Conservation (phyloP, 2,329 filamentous ascomycete species). For the Colletotrichum chrysophilum region DNA sequence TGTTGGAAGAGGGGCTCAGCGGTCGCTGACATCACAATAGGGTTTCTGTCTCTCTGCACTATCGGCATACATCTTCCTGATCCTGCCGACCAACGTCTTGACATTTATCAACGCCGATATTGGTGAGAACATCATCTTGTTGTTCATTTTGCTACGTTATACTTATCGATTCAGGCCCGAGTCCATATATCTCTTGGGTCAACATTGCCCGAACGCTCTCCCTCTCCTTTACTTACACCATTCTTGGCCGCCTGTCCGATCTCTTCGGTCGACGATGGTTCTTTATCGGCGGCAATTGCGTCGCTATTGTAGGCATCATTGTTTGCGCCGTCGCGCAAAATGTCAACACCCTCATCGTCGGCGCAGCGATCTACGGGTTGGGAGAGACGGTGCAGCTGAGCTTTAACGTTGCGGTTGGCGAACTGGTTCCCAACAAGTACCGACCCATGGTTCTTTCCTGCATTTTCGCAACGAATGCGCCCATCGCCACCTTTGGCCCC, state of each 20-base stretch:
- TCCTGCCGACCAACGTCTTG: slow-evolving; percentile 38
- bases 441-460: slow-evolving; percentile 36
- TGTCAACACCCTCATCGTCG: slow-evolving; percentile 39
- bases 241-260: slow-evolving; percentile 43
- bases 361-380: slow-evolving; percentile 38
- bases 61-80: slow-evolving; percentile 40
- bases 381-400: slow-evolving; percentile 41
- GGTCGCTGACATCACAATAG: slow-evolving; percentile 23
- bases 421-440: slow-evolving; percentile 49
- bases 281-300: slow-evolving; percentile 41
- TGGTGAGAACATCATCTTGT: slow-evolving; percentile 1
- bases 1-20: not conserved
- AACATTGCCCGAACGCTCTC: slow-evolving; percentile 40
- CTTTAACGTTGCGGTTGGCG: slow-evolving; percentile 41
- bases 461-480: slow-evolving; percentile 38
- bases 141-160: not conserved
- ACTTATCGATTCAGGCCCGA: not conserved
- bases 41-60: slow-evolving; percentile 42
- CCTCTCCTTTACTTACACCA: slow-evolving; percentile 28
- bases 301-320: slow-evolving; percentile 40
- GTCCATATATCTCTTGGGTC: slow-evolving; percentile 21
- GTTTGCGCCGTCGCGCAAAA: slow-evolving; percentile 38
- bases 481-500: slow-evolving; percentile 37
- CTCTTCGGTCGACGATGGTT: slow-evolving; percentile 45
- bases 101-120: slow-evolving; percentile 40